These are phyloP conservation scores for Ophiostoma sp. DNA, from an alignment of 2,329 filamentous ascomycete species.

Conservation along the genomic window DNA sequence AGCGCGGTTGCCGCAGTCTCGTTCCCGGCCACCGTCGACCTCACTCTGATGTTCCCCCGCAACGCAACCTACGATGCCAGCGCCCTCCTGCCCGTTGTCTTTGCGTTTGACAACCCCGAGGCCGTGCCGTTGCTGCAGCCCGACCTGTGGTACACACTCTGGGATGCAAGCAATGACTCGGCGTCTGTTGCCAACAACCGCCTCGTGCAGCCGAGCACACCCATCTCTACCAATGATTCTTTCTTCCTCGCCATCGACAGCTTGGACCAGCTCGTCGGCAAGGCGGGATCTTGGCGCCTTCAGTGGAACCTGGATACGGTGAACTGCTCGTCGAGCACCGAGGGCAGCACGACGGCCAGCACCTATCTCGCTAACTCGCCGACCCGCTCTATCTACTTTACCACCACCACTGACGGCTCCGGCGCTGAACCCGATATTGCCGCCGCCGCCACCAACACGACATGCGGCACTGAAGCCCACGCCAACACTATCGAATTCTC, in stretches of 20 bases:
- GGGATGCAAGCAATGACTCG: background rate
- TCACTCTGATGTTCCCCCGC: background rate
- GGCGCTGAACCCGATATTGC: background rate
- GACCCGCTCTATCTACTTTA: background rate
- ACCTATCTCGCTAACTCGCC: background rate
- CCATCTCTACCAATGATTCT: background rate
- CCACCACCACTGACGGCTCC: background rate
- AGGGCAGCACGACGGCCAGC: background rate
- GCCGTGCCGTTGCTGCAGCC: background rate
- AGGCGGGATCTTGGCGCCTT: background rate
- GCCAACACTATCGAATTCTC: background rate
- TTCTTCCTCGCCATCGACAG: background rate
- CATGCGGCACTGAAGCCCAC: background rate
- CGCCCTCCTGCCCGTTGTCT: background rate
- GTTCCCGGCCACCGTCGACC: background rate
- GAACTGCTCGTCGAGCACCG: background rate
- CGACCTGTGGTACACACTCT: background rate
- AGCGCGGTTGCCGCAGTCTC: background rate
- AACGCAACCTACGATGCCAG: background rate
- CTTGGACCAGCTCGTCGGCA: background rate
- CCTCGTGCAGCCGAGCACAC: background rate
- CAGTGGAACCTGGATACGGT: background rate
- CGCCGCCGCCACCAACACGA: background rate
- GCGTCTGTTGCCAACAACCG: background rate
- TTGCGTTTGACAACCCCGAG: background rate